Evolutionary conservation across 371 early-diverging fungal species (phyloP), one percentile per base, ranked within the genome.

Genomic region (Syncephalastrum contaminatum): DNA sequence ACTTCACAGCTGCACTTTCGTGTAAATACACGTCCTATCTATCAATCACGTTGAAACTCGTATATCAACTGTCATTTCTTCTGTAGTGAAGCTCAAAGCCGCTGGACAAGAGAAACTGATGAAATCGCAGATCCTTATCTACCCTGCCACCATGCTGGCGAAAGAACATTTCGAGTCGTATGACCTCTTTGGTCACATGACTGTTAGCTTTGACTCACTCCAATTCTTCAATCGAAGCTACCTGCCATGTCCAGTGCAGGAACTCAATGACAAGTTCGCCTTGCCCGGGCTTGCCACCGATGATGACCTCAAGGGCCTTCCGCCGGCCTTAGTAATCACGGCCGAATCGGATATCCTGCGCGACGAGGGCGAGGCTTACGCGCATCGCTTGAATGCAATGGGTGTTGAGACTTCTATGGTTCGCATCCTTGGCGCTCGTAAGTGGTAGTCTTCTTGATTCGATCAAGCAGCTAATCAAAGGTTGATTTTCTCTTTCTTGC

Each of bases 311-410:
- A 19, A 59, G 24, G 71, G 63, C 0, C 49, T 76, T 7, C 69
- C 77, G 1, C 71, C 66, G 6, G 67, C 73, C 3, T 43, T 76
- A 8, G 40, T 73, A 0, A 51, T 76, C 5, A 69, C 63, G 2
- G 71, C 69, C 13, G 71, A 73, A 40, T 59, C 45, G 12, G 73
- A 76, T 59, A 57, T 66, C 4, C 48, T 76, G 40, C 60, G 73
- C 51, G 65, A 64, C 45, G 71, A 76, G 30, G 73, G 65, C 20
- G 77, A 76, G 41, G 53, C 41, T 0, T 76, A 69, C 54, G 71
- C 54, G 1, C 47, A 54, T 4, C 56, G 54, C n/a, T 40, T 76
- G n/a, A 36, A 20, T 2, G 22, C 55, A 10, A 73, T 73, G n/a
- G 73, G 71, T 39, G 71, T 73, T 4, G 45, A 64, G 14, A 53